Percentiles rank a stretch among this genome's conserved stretches.
Evolutionary conservation across 345 rosid genomes (phyloP).

Genomic region (Sisymbrium irio): DNA sequence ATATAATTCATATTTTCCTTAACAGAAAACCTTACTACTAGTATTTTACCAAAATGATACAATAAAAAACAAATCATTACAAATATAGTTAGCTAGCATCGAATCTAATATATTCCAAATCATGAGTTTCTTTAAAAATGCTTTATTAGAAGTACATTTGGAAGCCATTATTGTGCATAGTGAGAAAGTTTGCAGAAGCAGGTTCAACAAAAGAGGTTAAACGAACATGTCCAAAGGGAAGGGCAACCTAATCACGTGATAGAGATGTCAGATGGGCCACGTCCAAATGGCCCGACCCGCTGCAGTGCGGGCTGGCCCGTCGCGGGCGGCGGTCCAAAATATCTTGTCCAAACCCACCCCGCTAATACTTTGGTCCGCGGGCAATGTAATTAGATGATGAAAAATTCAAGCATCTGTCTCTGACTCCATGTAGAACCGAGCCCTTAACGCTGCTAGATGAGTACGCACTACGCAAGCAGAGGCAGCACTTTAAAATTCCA

Average conservation of each 20-base stretch:
- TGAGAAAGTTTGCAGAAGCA: conserved; percentile 19
- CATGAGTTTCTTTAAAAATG: background rate
- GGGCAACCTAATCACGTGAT: conserved; percentile 33
- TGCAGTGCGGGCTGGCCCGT: too few relatives aligned
- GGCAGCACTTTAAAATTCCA: conserved; percentile 68
- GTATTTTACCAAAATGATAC: background rate
- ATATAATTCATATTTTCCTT: background rate
- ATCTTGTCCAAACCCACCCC: too few relatives aligned
- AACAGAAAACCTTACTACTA: background rate
- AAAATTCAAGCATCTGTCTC: too few relatives aligned
- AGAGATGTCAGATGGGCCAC: too few relatives aligned
- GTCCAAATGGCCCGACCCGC: too few relatives aligned
- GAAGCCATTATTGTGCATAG: conserved; percentile 18
- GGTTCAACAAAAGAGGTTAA: conserved; percentile 15
- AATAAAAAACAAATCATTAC: background rate
- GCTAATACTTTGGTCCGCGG: too few relatives aligned
- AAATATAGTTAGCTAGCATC: background rate
- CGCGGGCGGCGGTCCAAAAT: too few relatives aligned
- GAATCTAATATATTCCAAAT: conserved; percentile 3
- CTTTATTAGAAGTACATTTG: background rate
- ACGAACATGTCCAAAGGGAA: conserved; percentile 25
- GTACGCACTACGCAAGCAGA: conserved; percentile 96
- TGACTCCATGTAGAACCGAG: too few relatives aligned
- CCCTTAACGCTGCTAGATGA: conserved; percentile 95
- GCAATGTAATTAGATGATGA: too few relatives aligned